Evolutionary conservation across 768 basidiomycete species (phyloP).

Genomic region (Suillus weaverae): DNA sequence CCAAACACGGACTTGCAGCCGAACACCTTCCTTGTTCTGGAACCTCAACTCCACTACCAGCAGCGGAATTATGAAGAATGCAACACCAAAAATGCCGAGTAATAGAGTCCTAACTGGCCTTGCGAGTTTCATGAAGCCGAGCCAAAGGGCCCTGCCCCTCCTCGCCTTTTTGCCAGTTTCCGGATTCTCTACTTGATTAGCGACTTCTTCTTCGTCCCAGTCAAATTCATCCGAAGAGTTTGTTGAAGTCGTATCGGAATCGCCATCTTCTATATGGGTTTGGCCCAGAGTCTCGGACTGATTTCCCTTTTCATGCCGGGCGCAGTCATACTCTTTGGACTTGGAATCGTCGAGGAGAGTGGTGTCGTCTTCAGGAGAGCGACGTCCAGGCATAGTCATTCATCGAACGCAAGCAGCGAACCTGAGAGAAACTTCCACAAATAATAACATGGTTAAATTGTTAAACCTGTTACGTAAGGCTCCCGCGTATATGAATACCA

Average conservation of each 20-base stretch:
- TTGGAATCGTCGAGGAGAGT: slow-evolving; percentile 11
- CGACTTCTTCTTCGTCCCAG: slow-evolving; percentile 63
- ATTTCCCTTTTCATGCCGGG: slow-evolving; percentile 16
- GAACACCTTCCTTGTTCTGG: slow-evolving; percentile 40
- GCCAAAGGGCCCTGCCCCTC: slow-evolving; percentile 62
- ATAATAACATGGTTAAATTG: background rate
- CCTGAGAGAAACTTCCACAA: background rate
- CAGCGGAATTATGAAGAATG: slow-evolving; percentile 67
- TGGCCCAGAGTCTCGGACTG: slow-evolving; percentile 10
- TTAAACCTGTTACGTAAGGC: slow-evolving; percentile 3
- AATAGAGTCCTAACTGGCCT: slow-evolving; percentile 58
- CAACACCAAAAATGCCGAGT: slow-evolving; percentile 56
- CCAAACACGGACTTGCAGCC: slow-evolving; percentile 58
- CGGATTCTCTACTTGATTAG: slow-evolving; percentile 30
- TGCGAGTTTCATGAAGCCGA: slow-evolving; percentile 66
- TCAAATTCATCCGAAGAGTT: slow-evolving; percentile 71
- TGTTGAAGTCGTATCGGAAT: slow-evolving; percentile 45
- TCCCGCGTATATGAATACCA: too few relatives aligned
- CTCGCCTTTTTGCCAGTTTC: slow-evolving; percentile 46
- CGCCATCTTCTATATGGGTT: slow-evolving; percentile 12
- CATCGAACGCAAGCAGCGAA: slow-evolving; percentile 11
- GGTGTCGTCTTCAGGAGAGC: slow-evolving; percentile 9
- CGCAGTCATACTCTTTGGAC: slow-evolving; percentile 8
- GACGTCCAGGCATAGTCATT: slow-evolving; percentile 18
- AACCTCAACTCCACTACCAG: slow-evolving; percentile 69